Base-by-base conservation (phyloP, 495 filamentous ascomycete genomes). In the Tuber calosporum region DNA sequence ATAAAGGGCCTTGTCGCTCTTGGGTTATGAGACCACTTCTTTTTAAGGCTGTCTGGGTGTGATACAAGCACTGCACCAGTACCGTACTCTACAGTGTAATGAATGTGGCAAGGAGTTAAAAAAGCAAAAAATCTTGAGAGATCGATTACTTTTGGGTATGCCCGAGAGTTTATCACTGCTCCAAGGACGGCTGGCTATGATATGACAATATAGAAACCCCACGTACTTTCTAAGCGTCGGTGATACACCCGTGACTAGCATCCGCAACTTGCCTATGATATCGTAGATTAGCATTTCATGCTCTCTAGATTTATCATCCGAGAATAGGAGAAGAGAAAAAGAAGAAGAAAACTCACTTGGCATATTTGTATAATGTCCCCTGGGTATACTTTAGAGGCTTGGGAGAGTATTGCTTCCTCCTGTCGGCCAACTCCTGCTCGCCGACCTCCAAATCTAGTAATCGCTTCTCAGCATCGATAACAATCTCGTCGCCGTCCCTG, bases 211-310 rank as follows among this genome's bases (percentile, higher is more conserved):
- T 26, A 42, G 36, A 34, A 20, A 15, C 68, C 13, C 66, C 9
- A 19, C 13, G 13, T 30, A 68, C 40, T 19, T 34, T 26, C 67
- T 81, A 86, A 13, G 84, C 86, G 80, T 93, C 92, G 6, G 92
- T 94, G 53, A 94, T 89, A 81, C 92, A 94, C 45, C 92, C 92
- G 72, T 90, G 89, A 84, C 89, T 92, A 9, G 92, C 92, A 82
- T 94, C 90, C 73, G 84, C 87, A 48, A 94, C 76, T 77, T 77
- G 76, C 38, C 76, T 78, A 7, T 66, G 58, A 13, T 30, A 68
- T 11, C 38, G 42, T 41, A 34, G 13, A 37, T 77, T 42, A 78
- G 58, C 68, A 5, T 62, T 34, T 26, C 26, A 34, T 26, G 13
- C 30, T 17, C 26, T 0, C 53, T 4, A 62, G 53, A 62, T 3